phyloP scores from a whole-genome alignment of 768 basidiomycete species.

The Lactarius tabidus region DNA sequence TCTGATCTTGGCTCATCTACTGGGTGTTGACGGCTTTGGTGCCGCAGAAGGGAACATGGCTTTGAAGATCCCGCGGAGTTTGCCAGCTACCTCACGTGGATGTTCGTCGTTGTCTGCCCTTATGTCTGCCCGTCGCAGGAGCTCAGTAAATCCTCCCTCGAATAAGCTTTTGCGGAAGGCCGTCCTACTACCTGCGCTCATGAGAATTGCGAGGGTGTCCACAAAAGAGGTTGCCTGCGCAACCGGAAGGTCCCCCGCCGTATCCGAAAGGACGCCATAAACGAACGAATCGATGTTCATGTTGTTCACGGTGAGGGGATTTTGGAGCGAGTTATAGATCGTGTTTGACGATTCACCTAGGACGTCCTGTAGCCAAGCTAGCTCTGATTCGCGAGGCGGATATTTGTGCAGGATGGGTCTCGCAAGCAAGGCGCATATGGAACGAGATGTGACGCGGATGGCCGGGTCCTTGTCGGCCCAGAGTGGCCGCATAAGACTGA shows the following conservation, averaged over 20 bases:
- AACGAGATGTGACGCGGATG: not conserved
- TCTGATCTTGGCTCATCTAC: not conserved
- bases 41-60: not conserved
- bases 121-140: not conserved
- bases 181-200: not conserved
- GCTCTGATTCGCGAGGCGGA: not conserved
- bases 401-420: not conserved
- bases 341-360: not conserved
- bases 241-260: not conserved
- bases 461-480: not conserved
- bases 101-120: conserved; percentile 20
- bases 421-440: not conserved
- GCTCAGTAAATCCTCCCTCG: not conserved
- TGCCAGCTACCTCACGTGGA: conserved; percentile 28
- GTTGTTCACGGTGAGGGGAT: not conserved
- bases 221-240: not conserved
- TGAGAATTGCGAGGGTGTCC: not conserved
- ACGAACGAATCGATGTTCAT: conserved; percentile 3
- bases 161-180: not conserved
- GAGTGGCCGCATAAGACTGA: not conserved
- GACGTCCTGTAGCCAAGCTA: not conserved
- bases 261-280: not conserved
- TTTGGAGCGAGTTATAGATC: not conserved
- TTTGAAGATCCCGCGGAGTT: not conserved
- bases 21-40: not conserved